These are phyloP conservation scores for Aspergillus calidoustus DNA, from an alignment of 2,329 filamentous ascomycete genomes.

Conservation along the genomic window DNA sequence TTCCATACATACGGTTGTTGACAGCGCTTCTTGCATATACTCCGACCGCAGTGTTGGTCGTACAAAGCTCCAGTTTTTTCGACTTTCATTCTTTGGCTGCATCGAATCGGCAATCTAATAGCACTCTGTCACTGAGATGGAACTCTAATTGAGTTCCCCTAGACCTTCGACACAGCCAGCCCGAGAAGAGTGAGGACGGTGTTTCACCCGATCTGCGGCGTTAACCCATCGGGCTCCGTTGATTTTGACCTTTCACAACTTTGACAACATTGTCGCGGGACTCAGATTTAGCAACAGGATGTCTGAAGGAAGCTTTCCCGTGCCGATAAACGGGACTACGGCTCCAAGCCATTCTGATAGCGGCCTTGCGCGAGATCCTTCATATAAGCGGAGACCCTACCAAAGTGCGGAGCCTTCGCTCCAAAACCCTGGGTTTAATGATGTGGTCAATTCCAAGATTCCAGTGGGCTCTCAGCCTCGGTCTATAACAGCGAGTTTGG, in stretches of 20 bases:
- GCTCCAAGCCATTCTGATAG: conserved; percentile 22
- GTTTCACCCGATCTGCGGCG: background rate
- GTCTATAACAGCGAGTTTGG: background rate
- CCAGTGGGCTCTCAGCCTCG: background rate
- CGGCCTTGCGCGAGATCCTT: conserved; percentile 27
- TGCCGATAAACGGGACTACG: conserved; percentile 17
- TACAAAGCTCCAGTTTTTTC: background rate
- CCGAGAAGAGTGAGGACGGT: background rate
- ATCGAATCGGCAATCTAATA: background rate
- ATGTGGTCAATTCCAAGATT: conserved; percentile 6
- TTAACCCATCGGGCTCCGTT: background rate
- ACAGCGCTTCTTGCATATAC: conserved; percentile 7
- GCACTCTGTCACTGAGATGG: background rate
- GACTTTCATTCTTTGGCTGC: background rate
- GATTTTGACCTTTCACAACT: background rate
- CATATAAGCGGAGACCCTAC: conserved; percentile 23
- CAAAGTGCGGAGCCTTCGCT: conserved; percentile 10
- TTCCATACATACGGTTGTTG: conserved; percentile 12
- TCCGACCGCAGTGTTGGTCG: background rate
- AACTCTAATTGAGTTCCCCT: conserved; percentile 2
- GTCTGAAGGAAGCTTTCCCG: conserved; percentile 23
- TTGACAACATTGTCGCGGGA: background rate
- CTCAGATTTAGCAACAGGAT: conserved; percentile 14
- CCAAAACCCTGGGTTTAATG: conserved; percentile 19
- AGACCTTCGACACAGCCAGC: background rate